phyloP scores from a whole-genome alignment of 257 asterid species.

The Solanum chilense region DNA sequence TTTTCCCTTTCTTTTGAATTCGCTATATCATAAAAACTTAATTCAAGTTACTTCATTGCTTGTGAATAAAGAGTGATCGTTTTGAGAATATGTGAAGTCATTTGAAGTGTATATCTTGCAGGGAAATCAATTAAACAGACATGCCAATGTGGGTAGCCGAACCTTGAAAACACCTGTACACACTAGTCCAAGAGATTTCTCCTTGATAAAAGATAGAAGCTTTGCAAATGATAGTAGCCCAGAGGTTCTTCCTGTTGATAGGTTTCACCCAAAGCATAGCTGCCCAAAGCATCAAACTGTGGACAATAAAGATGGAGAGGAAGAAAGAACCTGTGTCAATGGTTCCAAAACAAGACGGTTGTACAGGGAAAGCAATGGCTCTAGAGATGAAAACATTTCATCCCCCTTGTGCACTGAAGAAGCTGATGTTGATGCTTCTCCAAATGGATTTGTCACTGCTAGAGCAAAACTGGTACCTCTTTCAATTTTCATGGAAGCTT shows the following conservation, averaged over 20 bases:
- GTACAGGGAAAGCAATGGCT: constrained; percentile 43
- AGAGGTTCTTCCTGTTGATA: constrained; percentile 42
- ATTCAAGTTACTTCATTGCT: not conserved
- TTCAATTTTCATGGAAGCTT: not conserved
- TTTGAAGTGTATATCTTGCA: constrained; percentile 15
- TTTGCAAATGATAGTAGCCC: constrained; percentile 24
- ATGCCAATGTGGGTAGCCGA: constrained; percentile 21
- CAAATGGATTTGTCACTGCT: constrained; percentile 89
- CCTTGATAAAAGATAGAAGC: constrained; percentile 27
- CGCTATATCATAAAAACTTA: not conserved
- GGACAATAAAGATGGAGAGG: constrained; percentile 32
- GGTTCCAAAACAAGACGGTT: constrained; percentile 47
- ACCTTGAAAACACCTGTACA: constrained; percentile 40
- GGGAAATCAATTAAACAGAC: constrained; percentile 38
- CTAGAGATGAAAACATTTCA: constrained; percentile 38
- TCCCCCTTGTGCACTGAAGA: constrained; percentile 59
- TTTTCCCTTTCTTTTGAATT: not conserved
- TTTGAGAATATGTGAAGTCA: not conserved
- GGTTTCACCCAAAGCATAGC: constrained; percentile 17
- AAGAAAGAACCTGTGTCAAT: constrained; percentile 31
- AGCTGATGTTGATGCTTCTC: constrained; percentile 43
- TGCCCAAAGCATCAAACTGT: constrained; percentile 15
- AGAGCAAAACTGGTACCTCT: constrained; percentile 72
- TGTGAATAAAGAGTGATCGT: not conserved
- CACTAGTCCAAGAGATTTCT: constrained; percentile 44